These are phyloP conservation scores for Tricholomella constricta DNA, from an alignment of 768 basidiomycete species.

Conservation along the genomic window DNA sequence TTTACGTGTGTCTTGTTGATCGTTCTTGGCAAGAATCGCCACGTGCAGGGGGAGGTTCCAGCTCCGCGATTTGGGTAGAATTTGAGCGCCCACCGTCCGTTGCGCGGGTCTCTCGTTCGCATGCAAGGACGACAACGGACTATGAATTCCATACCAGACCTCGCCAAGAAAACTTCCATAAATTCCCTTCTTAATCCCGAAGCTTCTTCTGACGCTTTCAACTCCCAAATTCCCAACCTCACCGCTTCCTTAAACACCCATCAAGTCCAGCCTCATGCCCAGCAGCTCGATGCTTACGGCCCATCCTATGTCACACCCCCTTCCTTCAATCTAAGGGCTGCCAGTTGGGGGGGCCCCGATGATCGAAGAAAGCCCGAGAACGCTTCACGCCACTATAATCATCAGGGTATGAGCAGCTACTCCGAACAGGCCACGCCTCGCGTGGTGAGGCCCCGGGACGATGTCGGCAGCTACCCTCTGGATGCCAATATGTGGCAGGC, in stretches of 20 bases:
- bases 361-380: conserved; percentile 25
- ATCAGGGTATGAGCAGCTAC: conserved; percentile 19
- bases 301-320: conserved; percentile 26
- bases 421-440: conserved; percentile 34
- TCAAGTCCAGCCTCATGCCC: conserved; percentile 25
- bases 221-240: conserved; percentile 21
- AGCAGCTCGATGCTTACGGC: conserved; percentile 22
- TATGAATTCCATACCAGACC: conserved; percentile 27
- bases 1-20: too few relatives aligned
- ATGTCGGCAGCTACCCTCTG: conserved; percentile 21
- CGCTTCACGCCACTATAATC: conserved; percentile 20
- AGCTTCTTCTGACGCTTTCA: conserved; percentile 28
- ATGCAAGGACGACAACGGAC: background rate
- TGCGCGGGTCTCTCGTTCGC: background rate
- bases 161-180: conserved; percentile 44
- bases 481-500: conserved; percentile 33
- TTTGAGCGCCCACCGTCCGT: background rate
- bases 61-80: background rate
- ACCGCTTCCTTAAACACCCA: conserved; percentile 20
- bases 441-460: conserved; percentile 33
- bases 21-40: background rate
- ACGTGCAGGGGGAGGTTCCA: background rate
- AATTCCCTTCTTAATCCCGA: conserved; percentile 44
- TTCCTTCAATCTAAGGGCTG: conserved; percentile 60
- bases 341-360: conserved; percentile 48